A percentile compares a stretch with the other conserved stretches of the same genome.
These are phyloP conservation scores for Podaxis carcinomalis DNA, from an alignment of 768 basidiomycete genomes.

Conservation along the genomic window DNA sequence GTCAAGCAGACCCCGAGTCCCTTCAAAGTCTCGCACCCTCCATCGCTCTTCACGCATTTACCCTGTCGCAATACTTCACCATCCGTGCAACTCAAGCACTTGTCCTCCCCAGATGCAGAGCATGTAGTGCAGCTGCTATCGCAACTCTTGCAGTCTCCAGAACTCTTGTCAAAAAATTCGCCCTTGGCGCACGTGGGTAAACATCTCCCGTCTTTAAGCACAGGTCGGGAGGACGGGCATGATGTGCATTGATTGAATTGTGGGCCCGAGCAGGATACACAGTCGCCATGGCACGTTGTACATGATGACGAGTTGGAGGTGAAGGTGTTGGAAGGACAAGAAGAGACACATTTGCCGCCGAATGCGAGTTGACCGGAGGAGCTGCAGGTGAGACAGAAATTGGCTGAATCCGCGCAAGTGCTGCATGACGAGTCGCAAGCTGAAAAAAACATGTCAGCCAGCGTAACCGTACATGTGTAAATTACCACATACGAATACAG, in stretches of 20 bases:
- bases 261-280: constrained; percentile 74
- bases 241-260: constrained; percentile 76
- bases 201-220: constrained; percentile 73
- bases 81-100: constrained; percentile 72
- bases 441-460: constrained; percentile 16
- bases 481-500: constrained; percentile 56
- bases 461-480: neutral
- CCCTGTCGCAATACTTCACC: constrained; percentile 63
- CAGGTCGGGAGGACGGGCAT: constrained; percentile 65
- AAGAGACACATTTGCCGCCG: constrained; percentile 67
- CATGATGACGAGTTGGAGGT: constrained; percentile 56
- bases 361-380: constrained; percentile 60
- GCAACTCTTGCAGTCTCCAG: constrained; percentile 64
- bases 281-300: constrained; percentile 80
- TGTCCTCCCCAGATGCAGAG: constrained; percentile 58
- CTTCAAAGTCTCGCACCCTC: constrained; percentile 51
- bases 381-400: constrained; percentile 70
- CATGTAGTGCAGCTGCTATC: constrained; percentile 79
- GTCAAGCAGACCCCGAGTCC: constrained; percentile 78
- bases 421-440: constrained; percentile 52
- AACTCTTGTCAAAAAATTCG: constrained; percentile 68
- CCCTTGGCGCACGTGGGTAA: constrained; percentile 69
- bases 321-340: constrained; percentile 74
- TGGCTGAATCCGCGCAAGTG: constrained; percentile 63
- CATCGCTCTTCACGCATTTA: constrained; percentile 55